These are phyloP conservation scores for Starmerella potacharoeniae DNA, from an alignment of 805 yeast species.

Conservation along the genomic window DNA sequence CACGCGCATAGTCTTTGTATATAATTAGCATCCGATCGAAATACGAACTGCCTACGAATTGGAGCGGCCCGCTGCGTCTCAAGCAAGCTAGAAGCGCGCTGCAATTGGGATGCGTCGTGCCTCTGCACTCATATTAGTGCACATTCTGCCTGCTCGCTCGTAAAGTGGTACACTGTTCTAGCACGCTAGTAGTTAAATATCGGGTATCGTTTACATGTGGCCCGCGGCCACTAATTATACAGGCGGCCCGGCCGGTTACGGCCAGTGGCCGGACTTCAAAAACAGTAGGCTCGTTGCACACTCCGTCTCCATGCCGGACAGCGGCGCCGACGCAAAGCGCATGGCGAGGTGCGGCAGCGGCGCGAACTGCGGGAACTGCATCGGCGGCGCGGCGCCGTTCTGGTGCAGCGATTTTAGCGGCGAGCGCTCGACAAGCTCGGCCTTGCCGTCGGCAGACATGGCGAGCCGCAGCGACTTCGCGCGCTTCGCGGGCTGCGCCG, in stretches of 20 bases:
- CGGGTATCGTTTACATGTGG: neutral
- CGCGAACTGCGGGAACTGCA: constrained; percentile 5
- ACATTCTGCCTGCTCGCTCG: too few relatives aligned
- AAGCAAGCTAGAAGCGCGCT: too few relatives aligned
- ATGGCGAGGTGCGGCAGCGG: constrained; percentile 7
- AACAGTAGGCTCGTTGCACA: constrained; percentile 29
- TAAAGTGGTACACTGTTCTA: too few relatives aligned
- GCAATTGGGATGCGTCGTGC: too few relatives aligned
- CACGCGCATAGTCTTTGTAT: neutral
- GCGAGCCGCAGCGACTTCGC: constrained; percentile 24
- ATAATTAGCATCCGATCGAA: neutral
- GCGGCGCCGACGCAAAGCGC: constrained; percentile 19
- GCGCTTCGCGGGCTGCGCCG: constrained; percentile 9
- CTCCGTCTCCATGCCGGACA: constrained; percentile 24
- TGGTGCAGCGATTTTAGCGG: constrained; percentile 19
- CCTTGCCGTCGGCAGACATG: constrained; percentile 33
- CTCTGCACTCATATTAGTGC: too few relatives aligned
- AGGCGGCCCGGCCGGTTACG: neutral
- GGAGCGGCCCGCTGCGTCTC: too few relatives aligned
- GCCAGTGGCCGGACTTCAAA: constrained; percentile 26
- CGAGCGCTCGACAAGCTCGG: constrained; percentile 28
- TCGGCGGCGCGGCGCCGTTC: neutral
- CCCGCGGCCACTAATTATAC: neutral
- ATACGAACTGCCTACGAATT: too few relatives aligned
- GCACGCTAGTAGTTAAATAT: neutral